A percentile compares a stretch with the other conserved stretches of the same genome.
These are phyloP conservation scores for Venturia nashicola DNA, from an alignment of 2,329 filamentous ascomycete species.

Conservation along the genomic window DNA sequence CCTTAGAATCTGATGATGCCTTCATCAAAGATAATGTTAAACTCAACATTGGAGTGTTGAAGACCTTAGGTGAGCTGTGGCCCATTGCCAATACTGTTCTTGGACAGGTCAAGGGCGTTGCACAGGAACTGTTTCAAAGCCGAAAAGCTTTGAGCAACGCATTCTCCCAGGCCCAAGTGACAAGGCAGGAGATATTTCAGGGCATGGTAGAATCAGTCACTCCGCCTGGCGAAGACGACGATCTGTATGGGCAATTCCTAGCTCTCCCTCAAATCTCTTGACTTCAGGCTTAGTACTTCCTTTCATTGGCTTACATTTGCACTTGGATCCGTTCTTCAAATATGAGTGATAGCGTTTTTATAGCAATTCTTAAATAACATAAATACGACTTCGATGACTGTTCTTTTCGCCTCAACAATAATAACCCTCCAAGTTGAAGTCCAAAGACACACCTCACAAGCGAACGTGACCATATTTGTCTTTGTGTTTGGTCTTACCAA, in stretches of 20 bases:
- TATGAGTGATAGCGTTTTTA: too few species aligned
- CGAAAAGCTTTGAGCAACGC: slow-evolving; percentile 25
- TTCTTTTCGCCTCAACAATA: too few species aligned
- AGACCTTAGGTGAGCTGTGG: slow-evolving; percentile 58
- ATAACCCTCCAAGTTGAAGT: too few species aligned
- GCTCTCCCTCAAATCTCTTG: not conserved
- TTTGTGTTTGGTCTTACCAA: too few species aligned
- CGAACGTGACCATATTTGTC: too few species aligned
- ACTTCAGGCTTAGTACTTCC: not conserved
- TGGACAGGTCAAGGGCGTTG: slow-evolving; percentile 63
- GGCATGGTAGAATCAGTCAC: slow-evolving; percentile 6
- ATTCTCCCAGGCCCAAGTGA: not conserved
- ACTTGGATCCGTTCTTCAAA: too few species aligned
- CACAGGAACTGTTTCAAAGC: slow-evolving; percentile 53
- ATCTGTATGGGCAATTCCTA: not conserved
- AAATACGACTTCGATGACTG: too few species aligned
- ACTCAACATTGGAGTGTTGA: slow-evolving; percentile 66
- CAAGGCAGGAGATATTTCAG: slow-evolving; percentile 7
- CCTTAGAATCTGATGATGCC: slow-evolving; percentile 38
- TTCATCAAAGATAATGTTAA: slow-evolving; percentile 63
- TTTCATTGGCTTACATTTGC: too few species aligned
- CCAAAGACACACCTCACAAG: too few species aligned
- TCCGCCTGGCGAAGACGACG: not conserved
- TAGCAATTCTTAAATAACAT: too few species aligned
- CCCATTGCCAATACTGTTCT: slow-evolving; percentile 57